Evolutionary conservation across 1,284 basidiomycete species (phyloP).

Genomic region (Trametes versicolor): DNA sequence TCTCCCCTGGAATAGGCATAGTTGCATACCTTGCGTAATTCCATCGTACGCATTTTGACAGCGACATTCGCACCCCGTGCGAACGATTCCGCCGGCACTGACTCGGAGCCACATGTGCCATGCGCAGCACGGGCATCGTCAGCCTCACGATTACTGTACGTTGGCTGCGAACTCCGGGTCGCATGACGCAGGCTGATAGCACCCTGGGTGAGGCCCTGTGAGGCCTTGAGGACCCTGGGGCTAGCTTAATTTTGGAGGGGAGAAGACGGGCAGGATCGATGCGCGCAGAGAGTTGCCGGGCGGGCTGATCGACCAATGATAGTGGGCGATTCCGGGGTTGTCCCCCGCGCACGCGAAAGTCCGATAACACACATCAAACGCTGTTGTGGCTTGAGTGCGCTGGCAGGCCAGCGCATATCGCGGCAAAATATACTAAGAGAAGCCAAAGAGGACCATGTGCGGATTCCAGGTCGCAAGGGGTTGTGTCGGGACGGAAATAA

Average conservation of each 20-base stretch:
- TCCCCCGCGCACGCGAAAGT: constrained; percentile 33
- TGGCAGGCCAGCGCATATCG: constrained; percentile 28
- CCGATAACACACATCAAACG: constrained; percentile 37
- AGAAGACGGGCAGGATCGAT: constrained; percentile 14
- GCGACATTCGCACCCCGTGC: constrained; percentile 9
- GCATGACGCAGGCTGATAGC: neutral
- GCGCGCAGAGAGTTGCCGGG: constrained; percentile 17
- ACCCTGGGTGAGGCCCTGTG: neutral
- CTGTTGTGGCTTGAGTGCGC: constrained; percentile 35
- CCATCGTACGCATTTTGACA: constrained; percentile 12
- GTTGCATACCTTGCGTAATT: constrained; percentile 11
- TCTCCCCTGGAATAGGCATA: constrained; percentile 29
- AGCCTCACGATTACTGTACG: too few species aligned
- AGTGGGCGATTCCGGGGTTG: constrained; percentile 29
- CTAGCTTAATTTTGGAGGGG: neutral
- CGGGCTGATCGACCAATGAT: constrained; percentile 27
- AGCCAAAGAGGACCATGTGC: constrained; percentile 7
- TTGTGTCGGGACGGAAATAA: constrained; percentile 16
- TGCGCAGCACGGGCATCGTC: constrained; percentile 14
- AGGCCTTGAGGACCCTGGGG: neutral
- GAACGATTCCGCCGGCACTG: constrained; percentile 17
- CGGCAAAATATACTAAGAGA: constrained; percentile 26
- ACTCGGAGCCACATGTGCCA: constrained; percentile 4
- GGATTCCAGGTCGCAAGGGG: constrained; percentile 15
- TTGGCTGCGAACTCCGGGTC: neutral